A percentile compares a stretch with the other conserved stretches of the same genome.
Conservation (phyloP, 805 yeast species). For the Sungouiella thailandica region DNA sequence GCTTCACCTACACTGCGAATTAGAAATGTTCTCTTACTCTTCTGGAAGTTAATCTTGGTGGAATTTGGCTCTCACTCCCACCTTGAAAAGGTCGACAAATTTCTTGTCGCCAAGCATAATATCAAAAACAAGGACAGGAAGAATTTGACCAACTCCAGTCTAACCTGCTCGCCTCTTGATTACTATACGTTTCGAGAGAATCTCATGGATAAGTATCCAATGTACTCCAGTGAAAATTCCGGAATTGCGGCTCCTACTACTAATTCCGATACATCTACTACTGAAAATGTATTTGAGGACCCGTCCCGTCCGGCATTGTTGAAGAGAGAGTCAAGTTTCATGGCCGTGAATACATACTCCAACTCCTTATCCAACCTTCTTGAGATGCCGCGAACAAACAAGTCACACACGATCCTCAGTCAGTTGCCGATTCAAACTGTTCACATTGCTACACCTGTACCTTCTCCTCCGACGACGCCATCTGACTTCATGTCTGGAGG, state of each 20-base stretch:
- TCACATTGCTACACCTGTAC: conserved; percentile 83
- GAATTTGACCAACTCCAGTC: conserved; percentile 19
- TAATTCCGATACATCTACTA: too few relatives aligned
- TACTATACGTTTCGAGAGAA: conserved; percentile 78
- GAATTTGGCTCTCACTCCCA: conserved; percentile 56
- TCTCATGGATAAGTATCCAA: conserved; percentile 68
- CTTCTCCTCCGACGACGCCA: conserved; percentile 62
- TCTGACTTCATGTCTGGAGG: conserved; percentile 45
- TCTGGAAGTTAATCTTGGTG: conserved; percentile 50
- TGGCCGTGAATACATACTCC: conserved; percentile 39
- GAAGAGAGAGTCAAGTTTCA: conserved; percentile 16
- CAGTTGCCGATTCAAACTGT: conserved; percentile 50
- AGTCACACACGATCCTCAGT: conserved; percentile 38
- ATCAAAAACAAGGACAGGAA: conserved; percentile 21
- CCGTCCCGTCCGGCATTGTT: conserved; percentile 1
- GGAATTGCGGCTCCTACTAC: neutral
- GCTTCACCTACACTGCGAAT: conserved; percentile 38
- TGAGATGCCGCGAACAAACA: conserved; percentile 52
- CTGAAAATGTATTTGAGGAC: too few relatives aligned
- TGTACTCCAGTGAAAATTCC: conserved; percentile 26
- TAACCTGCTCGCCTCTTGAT: conserved; percentile 74
- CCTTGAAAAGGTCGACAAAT: conserved; percentile 41
- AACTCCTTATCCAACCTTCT: conserved; percentile 56
- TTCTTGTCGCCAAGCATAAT: conserved; percentile 39
- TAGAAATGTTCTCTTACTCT: conserved; percentile 49